Base-by-base conservation (phyloP, 352 stramenopile species). In the Phytophthora melonis region DNA sequence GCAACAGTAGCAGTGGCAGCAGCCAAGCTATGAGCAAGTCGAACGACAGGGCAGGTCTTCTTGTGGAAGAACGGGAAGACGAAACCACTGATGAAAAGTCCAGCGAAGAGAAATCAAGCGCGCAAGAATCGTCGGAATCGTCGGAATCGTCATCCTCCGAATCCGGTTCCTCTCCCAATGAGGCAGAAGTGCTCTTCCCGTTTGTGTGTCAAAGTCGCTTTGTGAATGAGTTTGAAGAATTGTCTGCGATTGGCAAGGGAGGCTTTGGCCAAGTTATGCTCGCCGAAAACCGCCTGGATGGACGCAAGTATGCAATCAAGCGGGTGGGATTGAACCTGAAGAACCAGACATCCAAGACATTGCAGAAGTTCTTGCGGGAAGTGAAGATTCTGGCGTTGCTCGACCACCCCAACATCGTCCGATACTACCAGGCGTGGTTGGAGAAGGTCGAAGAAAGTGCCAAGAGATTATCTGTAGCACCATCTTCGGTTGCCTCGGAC, bases 181-280 rank as follows among this genome's bases (percentile, higher is more conserved):
- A 92, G 50, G 83, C 74, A 1, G 84, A 95, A 52, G 86, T 91
- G 43, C 60, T 96, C n/a, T 92, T 96, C 47, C 87, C 89, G 21
- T 94, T 94, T 66, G 88, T 96, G 39, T 96, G 87, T 66, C 89
- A 93, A 57, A 93, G 87, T 45, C 89, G 89, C 32, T 96, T 96
- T 65, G 74, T 85, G 43, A 94, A 96, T 57, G 89, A 96, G 52
- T 96, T 96, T 78, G 82, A 92, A 32, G 86, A 96, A 67, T 69
- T 94, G 11, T 94, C 89, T 19, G 82, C 93, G 8, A 88, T 99
- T 56, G 97, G 96, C 16, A 90, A 97, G 73, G 97, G 97, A 50
- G 97, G 96, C 1, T 98, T 98, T 39, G 97, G 97, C 16, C 92
- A 98, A 84, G 97, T 99, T 5, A 94, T 98, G 59, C 87, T 98